Conservation (phyloP, 2,329 filamentous ascomycete species). For the Fusarium sp. region DNA sequence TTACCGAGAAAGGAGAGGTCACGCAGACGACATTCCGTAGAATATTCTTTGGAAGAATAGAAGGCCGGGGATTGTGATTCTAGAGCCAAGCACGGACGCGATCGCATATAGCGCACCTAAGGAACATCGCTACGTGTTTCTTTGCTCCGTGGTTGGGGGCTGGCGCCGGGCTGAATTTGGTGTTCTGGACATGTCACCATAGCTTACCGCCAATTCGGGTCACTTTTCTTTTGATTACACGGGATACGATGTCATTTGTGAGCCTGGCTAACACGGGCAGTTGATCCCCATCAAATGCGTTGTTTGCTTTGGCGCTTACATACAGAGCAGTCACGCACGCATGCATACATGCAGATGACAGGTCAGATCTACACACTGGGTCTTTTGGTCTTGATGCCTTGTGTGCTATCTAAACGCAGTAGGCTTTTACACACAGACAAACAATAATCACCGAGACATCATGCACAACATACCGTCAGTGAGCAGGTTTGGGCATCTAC, state of each 20-base stretch:
- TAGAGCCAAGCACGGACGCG: slow-evolving; percentile 37
- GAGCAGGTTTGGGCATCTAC: slow-evolving; percentile 37
- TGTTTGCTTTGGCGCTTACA: slow-evolving; percentile 7
- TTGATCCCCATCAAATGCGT: slow-evolving; percentile 10
- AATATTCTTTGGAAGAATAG: slow-evolving; percentile 30
- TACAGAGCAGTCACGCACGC: slow-evolving; percentile 6
- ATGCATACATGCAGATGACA: slow-evolving; percentile 8
- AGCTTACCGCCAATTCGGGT: slow-evolving; percentile 36
- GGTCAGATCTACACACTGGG: slow-evolving; percentile 15
- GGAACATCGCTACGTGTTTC: slow-evolving; percentile 9
- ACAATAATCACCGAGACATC: slow-evolving; percentile 16
- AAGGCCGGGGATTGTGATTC: slow-evolving; percentile 25
- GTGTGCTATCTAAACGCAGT: slow-evolving; percentile 11
- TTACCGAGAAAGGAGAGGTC: slow-evolving; percentile 27
- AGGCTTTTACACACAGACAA: slow-evolving; percentile 15
- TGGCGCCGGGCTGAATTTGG: slow-evolving; percentile 14
- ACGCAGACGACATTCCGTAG: slow-evolving; percentile 26
- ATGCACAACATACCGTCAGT: slow-evolving; percentile 41
- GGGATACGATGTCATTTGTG: slow-evolving; percentile 14
- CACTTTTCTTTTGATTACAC: slow-evolving; percentile 22
- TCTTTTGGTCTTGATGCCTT: background rate
- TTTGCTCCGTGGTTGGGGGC: slow-evolving; percentile 4
- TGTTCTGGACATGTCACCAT: slow-evolving; percentile 15
- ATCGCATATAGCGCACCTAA: slow-evolving; percentile 1
- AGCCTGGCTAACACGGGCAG: slow-evolving; percentile 12